Evolutionary conservation across 192 early-diverging fungal species (phyloP).

Genomic region (Physocladia obscura): DNA sequence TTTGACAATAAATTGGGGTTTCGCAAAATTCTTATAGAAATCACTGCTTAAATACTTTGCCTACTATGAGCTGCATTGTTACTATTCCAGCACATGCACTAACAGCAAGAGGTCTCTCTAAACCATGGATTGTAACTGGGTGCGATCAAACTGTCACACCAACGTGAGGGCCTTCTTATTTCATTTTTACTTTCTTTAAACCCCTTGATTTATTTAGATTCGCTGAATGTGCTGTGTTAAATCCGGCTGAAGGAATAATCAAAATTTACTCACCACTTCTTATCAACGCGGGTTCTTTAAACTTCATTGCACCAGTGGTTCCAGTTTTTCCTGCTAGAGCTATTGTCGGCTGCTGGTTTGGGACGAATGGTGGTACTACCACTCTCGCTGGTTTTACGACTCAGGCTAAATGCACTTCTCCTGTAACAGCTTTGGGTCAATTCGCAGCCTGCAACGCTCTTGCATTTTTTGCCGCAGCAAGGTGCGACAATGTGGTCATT

Average conservation of each 20-base stretch:
- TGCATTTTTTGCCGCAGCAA: constrained; percentile 23
- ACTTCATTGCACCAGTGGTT: constrained; percentile 1
- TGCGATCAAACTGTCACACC: too few relatives aligned
- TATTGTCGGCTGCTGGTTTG: background rate
- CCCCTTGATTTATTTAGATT: too few relatives aligned
- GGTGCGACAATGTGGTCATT: background rate
- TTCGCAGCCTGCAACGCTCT: constrained; percentile 43
- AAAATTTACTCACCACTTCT: background rate
- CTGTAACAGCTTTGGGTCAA: constrained; percentile 32
- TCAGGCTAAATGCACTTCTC: background rate
- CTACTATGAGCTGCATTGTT: too few relatives aligned
- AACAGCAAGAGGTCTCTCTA: too few relatives aligned
- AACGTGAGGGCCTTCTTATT: too few relatives aligned
- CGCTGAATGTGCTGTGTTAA: background rate
- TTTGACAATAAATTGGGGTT: too few relatives aligned
- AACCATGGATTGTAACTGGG: too few relatives aligned
- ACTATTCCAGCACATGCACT: too few relatives aligned
- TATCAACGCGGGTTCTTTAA: background rate
- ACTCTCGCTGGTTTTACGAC: background rate
- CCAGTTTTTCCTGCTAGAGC: background rate
- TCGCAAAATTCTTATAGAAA: too few relatives aligned
- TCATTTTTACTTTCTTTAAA: too few relatives aligned
- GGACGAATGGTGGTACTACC: background rate
- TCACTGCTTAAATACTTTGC: too few relatives aligned
- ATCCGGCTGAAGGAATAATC: background rate